phyloP scores from a whole-genome alignment of 2,329 filamentous ascomycete species.

The Penicillium sp. region DNA sequence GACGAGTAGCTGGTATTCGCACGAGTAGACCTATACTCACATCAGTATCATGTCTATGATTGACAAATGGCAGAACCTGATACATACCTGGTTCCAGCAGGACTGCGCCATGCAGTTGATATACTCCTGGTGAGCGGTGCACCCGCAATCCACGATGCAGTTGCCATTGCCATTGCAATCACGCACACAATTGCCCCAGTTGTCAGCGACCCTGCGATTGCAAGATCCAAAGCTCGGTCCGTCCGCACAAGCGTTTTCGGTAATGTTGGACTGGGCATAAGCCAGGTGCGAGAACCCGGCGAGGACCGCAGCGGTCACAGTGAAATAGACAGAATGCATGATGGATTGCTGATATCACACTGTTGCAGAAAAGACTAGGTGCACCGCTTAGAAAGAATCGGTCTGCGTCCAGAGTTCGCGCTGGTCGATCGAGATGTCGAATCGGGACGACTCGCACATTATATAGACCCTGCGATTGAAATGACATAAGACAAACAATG shows the following conservation, averaged over 20 bases:
- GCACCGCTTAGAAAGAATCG: neutral
- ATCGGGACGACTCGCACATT: neutral
- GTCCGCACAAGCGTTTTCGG: conserved; percentile 16
- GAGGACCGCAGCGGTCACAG: conserved; percentile 11
- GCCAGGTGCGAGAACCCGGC: conserved; percentile 12
- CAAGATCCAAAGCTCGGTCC: conserved; percentile 17
- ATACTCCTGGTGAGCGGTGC: conserved; percentile 22
- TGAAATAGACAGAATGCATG: conserved; percentile 16
- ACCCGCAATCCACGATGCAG: conserved; percentile 22
- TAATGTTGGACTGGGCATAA: conserved; percentile 23
- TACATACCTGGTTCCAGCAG: conserved; percentile 37
- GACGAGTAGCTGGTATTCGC: conserved; percentile 38
- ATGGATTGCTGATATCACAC: neutral
- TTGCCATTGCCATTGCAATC: conserved; percentile 18
- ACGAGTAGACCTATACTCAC: conserved; percentile 31
- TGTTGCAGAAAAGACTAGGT: neutral
- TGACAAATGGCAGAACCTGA: neutral
- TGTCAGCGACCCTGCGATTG: conserved; percentile 17
- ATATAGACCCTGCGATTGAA: conserved; percentile 3
- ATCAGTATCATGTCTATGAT: neutral
- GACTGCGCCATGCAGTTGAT: conserved; percentile 36
- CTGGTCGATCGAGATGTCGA: neutral
- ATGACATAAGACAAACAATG: neutral
- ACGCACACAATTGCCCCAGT: conserved; percentile 18
- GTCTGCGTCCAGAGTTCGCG: neutral